A percentile compares a stretch with the other conserved stretches of the same genome.
phyloP scores from a whole-genome alignment of 2,329 filamentous ascomycete species.

The Fusarium praegraminearum region DNA sequence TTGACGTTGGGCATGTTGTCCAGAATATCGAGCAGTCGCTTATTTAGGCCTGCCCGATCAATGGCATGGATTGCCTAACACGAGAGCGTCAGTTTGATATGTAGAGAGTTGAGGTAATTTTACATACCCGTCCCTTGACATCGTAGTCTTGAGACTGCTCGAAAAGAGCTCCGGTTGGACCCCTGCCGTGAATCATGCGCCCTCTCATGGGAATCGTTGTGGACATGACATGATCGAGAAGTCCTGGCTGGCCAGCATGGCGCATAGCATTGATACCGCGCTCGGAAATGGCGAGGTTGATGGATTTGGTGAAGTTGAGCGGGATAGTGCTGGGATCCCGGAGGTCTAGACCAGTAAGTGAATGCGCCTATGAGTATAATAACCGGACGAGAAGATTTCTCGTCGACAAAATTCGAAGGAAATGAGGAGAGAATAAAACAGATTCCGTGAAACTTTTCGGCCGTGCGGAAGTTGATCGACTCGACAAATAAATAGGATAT shows the following conservation, averaged over 20 bases:
- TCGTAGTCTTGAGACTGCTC: conserved; percentile 93
- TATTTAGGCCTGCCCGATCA: conserved; percentile 87
- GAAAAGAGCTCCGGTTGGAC: conserved; percentile 73
- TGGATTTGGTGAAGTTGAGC: conserved; percentile 97
- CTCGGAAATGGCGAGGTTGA: conserved; percentile 95
- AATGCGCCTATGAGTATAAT: conserved; percentile 7
- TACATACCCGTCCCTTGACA: conserved; percentile 80
- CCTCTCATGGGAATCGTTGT: conserved; percentile 93
- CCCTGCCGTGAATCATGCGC: conserved; percentile 90
- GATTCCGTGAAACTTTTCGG: neutral
- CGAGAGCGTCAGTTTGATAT: conserved; percentile 21
- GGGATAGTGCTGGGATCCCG: conserved; percentile 84
- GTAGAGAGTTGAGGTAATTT: conserved; percentile 34
- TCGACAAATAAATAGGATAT: conserved; percentile 5
- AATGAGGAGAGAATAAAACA: neutral
- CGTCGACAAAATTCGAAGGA: neutral
- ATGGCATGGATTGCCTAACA: conserved; percentile 83
- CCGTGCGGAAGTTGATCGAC: neutral
- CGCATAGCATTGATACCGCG: conserved; percentile 90
- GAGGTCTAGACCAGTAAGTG: conserved; percentile 72
- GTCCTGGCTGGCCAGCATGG: conserved; percentile 71
- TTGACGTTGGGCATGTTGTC: conserved; percentile 89
- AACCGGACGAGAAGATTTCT: conserved; percentile 7
- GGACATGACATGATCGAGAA: conserved; percentile 79
- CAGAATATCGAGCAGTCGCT: conserved; percentile 83